Base-by-base conservation (phyloP, 495 filamentous ascomycete species). In the Poronia punctata region DNA sequence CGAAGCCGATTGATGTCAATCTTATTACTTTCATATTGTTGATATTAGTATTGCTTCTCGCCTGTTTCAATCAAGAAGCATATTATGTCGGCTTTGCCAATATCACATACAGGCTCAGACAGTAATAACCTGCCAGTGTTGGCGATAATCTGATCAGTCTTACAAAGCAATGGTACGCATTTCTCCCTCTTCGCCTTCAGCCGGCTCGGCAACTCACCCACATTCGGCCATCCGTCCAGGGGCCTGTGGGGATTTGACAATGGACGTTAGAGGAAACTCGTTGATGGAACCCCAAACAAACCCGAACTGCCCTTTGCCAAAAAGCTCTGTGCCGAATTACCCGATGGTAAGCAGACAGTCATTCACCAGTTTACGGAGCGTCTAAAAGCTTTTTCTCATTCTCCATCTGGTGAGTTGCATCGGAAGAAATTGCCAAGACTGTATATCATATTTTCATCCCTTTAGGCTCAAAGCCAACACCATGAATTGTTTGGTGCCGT, bases 381-480 rank as follows among this genome's bases (percentile, higher is more conserved):
- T 30, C 32, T 41, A 33, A 41, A 34, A 30, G 38, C 28, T 34
- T 30, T 22, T 41, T 14, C 22, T 23, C 15, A 20, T 27, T 30
- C 38, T 12, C 16, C 19, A 23, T n/a, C 19, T 15, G 20, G 24
- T 5, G 22, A 10, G 17, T 12, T 21, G 16, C 19, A 23, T 18
- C 21, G 11, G 15, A 43, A 35, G n/a, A 19, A 22, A 14, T 7
- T 35, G 29, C 40, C 29, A 35, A 34, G 40, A 35, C 4, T 15
- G 26, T n/a, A n/a, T n/a, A n/a, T 43, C 35, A 35, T 27, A 35
- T 43, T 26, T 31, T 12, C 27, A 4, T 43, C 40, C n/a, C 17
- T 43, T 35, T 43, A 43, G 40, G 31, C 40, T 35, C 40, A 34
- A n/a, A 43, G 40, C 4, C 16, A 7, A 21, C 23, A 15, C 28